phyloP scores from a whole-genome alignment of 2,329 filamentous ascomycete species.

The Fusarium mexicanum region DNA sequence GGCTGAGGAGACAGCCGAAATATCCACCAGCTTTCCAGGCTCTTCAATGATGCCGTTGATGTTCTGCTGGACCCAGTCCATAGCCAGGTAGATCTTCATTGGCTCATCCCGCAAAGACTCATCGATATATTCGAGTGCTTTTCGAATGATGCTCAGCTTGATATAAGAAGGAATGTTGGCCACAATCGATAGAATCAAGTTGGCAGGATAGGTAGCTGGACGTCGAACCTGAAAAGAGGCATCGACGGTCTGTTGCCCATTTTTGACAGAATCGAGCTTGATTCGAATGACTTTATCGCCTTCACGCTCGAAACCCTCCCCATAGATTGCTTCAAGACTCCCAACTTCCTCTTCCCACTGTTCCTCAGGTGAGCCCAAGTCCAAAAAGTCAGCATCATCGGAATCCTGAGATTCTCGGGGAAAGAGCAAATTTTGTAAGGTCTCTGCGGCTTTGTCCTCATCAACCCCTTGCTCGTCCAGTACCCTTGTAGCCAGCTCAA shows the following conservation, averaged over 20 bases:
- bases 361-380: slow-evolving; percentile 64
- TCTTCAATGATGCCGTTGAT: slow-evolving; percentile 84
- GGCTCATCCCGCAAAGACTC: slow-evolving; percentile 81
- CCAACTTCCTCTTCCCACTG: slow-evolving; percentile 87
- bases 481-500: slow-evolving; percentile 82
- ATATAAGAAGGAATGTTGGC: slow-evolving; percentile 88
- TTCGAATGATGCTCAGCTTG: slow-evolving; percentile 85
- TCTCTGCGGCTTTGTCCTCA: slow-evolving; percentile 80
- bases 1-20: slow-evolving; percentile 80
- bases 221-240: slow-evolving; percentile 73
- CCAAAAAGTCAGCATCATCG: slow-evolving; percentile 54
- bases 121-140: slow-evolving; percentile 76
- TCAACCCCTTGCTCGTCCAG: slow-evolving; percentile 76
- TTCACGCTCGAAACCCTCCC: slow-evolving; percentile 72
- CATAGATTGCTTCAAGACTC: slow-evolving; percentile 87
- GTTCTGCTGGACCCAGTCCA: slow-evolving; percentile 91
- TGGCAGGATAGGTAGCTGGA: slow-evolving; percentile 77
- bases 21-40: slow-evolving; percentile 84
- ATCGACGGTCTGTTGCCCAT: slow-evolving; percentile 61
- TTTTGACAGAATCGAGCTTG: slow-evolving; percentile 66
- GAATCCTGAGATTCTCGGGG: slow-evolving; percentile 16
- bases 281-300: slow-evolving; percentile 76
- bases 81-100: slow-evolving; percentile 86
- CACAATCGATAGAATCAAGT: slow-evolving; percentile 74
- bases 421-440: slow-evolving; percentile 70